These are phyloP conservation scores for Dissophora globulifera DNA, from an alignment of 192 early-diverging fungal genomes.

Conservation along the genomic window DNA sequence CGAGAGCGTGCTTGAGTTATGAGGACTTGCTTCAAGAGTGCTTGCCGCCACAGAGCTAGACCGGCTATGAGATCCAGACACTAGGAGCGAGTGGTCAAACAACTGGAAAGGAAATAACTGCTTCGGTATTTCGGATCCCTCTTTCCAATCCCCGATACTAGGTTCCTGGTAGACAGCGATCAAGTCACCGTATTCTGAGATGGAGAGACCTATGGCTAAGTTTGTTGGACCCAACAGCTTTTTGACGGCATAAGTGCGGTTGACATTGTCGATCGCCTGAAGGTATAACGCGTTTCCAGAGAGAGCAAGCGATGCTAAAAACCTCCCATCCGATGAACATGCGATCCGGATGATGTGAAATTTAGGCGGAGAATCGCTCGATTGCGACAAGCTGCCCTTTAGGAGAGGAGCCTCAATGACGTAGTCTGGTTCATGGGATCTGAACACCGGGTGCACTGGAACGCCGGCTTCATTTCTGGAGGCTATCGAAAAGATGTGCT, in stretches of 20 bases:
- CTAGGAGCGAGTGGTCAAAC: too few species aligned
- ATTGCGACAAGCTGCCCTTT: too few species aligned
- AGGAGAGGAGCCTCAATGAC: too few species aligned
- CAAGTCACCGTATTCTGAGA: slow-evolving; percentile 24
- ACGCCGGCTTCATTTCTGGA: too few species aligned
- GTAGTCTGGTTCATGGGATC: too few species aligned
- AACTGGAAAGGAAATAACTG: slow-evolving; percentile 21
- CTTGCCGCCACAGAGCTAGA: slow-evolving; percentile 1
- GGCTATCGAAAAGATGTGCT: too few species aligned
- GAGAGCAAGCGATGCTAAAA: too few species aligned
- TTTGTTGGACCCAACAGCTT: slow-evolving; percentile 16
- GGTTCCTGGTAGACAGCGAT: slow-evolving; percentile 41
- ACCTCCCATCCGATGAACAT: too few species aligned
- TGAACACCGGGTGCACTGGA: too few species aligned
- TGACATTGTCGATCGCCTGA: not conserved
- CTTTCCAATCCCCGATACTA: slow-evolving; percentile 34
- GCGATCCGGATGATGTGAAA: too few species aligned
- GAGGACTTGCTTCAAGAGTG: not conserved
- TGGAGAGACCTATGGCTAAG: slow-evolving; percentile 23
- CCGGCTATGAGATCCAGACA: slow-evolving; percentile 30
- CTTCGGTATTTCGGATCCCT: slow-evolving; percentile 1
- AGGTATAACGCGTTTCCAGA: not conserved
- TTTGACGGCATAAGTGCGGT: not conserved
- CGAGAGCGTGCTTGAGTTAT: not conserved
- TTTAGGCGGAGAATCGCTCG: too few species aligned